These are phyloP conservation scores for Syzygium aromaticum DNA, from an alignment of 345 rosid genomes.

Conservation along the genomic window DNA sequence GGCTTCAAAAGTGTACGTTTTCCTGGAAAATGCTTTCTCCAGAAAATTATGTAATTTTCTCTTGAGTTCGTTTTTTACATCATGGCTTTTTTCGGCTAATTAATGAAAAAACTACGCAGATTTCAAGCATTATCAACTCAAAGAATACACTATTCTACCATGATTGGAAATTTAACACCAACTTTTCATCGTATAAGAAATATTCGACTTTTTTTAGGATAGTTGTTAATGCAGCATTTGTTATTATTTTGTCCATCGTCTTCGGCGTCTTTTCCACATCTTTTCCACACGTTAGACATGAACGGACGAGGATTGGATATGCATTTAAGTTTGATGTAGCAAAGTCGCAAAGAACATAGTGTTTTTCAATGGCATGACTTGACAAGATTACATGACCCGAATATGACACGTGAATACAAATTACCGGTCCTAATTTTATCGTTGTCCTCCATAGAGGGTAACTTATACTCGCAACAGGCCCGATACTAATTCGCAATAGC, in stretches of 20 bases:
- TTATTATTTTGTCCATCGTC: rapidly evolving
- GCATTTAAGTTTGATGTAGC: background rate
- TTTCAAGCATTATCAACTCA: background rate
- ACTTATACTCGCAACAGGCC: background rate
- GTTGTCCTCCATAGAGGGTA: rapidly evolving
- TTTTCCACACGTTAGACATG: background rate
- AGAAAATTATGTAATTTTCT: background rate
- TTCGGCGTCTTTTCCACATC: rapidly evolving
- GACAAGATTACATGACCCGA: background rate
- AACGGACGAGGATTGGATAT: background rate
- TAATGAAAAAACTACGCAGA: background rate
- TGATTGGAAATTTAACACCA: background rate
- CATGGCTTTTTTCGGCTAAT: background rate
- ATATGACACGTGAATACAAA: background rate
- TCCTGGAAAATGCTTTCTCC: background rate
- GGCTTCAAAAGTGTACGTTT: background rate
- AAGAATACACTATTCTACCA: background rate
- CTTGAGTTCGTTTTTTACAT: background rate
- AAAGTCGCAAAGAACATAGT: background rate
- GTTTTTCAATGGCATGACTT: background rate
- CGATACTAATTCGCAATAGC: background rate
- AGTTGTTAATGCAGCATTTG: rapidly evolving
- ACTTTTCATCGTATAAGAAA: background rate
- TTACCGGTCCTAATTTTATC: background rate
- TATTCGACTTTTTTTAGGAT: rapidly evolving